Percentiles rank a stretch among this genome's conserved stretches.
These are phyloP conservation scores for Dryas octopetala DNA, from an alignment of 306 rosid genomes.

Conservation along the genomic window DNA sequence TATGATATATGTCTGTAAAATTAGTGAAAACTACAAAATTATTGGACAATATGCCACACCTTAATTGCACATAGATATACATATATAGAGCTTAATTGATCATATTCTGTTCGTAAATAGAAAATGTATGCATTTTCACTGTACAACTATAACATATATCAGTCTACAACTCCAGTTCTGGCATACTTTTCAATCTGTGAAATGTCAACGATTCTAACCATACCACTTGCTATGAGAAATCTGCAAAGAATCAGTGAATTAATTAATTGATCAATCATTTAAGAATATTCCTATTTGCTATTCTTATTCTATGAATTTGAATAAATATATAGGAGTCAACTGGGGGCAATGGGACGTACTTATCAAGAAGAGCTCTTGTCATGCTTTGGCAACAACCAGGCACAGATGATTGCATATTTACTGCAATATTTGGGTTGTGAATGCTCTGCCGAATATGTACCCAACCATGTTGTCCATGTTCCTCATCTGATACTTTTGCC, in stretches of 20 bases:
- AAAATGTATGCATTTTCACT: background rate
- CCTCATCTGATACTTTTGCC: constrained; percentile 60
- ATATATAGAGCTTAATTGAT: too few species aligned
- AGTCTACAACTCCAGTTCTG: constrained; percentile 30
- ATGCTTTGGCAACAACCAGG: constrained; percentile 68
- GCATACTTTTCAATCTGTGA: constrained; percentile 47
- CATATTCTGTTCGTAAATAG: background rate
- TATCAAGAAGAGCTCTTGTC: constrained; percentile 62
- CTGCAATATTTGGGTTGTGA: constrained; percentile 88
- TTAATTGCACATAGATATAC: too few species aligned
- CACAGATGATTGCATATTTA: constrained; percentile 70
- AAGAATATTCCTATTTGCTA: background rate
- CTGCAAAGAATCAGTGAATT: constrained; percentile 30
- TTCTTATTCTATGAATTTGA: background rate
- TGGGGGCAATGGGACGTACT: constrained; percentile 40
- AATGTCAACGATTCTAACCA: constrained; percentile 56
- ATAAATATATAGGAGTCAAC: background rate
- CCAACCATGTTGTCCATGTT: constrained; percentile 75
- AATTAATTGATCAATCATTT: constrained; percentile 11
- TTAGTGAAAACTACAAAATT: too few species aligned
- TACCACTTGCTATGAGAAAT: constrained; percentile 56
- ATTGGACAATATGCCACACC: too few species aligned
- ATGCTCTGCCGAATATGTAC: constrained; percentile 78
- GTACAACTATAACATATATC: background rate
- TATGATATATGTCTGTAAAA: too few species aligned